phyloP scores from a whole-genome alignment of 371 early-diverging fungal genomes.

The Cokeromyces recurvatus region DNA sequence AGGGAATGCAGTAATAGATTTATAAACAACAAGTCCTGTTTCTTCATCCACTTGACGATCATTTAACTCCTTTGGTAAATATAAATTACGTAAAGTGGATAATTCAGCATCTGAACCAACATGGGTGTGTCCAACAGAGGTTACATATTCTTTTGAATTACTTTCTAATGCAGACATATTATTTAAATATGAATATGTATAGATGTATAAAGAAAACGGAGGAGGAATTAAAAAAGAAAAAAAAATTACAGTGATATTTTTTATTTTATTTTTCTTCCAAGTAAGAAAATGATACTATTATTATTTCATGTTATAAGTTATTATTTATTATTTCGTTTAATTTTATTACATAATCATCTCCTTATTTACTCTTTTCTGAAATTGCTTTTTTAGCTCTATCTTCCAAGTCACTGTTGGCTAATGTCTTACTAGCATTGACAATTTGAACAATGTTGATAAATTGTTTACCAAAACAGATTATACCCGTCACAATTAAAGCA shows the following conservation, averaged over 20 bases:
- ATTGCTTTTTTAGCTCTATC: slow-evolving; percentile 51
- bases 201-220: too few relatives aligned
- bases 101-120: slow-evolving; percentile 43
- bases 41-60: slow-evolving; percentile 29
- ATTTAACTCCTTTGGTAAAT: slow-evolving; percentile 32
- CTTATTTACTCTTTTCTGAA: too few relatives aligned
- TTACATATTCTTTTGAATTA: slow-evolving; percentile 8
- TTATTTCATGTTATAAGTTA: too few relatives aligned
- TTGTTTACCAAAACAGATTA: slow-evolving; percentile 84
- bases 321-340: too few relatives aligned
- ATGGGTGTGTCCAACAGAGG: slow-evolving; percentile 34
- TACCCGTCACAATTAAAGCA: slow-evolving; percentile 57
- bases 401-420: slow-evolving; percentile 69
- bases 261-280: too few relatives aligned
- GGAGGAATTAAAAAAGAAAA: too few relatives aligned
- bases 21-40: slow-evolving; percentile 44
- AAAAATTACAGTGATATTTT: too few relatives aligned
- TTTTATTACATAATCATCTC: too few relatives aligned
- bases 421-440: slow-evolving; percentile 74
- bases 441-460: slow-evolving; percentile 90
- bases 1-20: slow-evolving; percentile 42
- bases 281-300: too few relatives aligned
- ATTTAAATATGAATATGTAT: too few relatives aligned
- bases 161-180: too few relatives aligned
- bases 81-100: slow-evolving; percentile 35